Percentiles rank a stretch among this genome's conserved stretches.
Conservation (phyloP, 768 basidiomycete genomes). For the Leccinum boreale region DNA sequence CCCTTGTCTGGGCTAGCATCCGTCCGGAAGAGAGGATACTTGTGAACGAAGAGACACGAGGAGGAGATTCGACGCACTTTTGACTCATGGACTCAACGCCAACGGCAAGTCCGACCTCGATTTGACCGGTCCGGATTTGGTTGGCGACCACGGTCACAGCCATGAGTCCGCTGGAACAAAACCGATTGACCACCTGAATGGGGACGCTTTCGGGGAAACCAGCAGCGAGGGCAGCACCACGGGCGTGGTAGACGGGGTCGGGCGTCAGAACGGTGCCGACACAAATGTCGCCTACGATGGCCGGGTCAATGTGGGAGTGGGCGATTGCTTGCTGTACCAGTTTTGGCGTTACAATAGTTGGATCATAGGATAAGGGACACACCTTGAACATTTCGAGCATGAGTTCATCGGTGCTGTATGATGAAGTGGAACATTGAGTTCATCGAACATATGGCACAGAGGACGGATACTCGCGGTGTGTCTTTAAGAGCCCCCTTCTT, state of each 20-base stretch:
- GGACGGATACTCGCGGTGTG: slow-evolving; percentile 43
- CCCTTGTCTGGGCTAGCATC: slow-evolving; percentile 57
- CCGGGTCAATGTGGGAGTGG: slow-evolving; percentile 58
- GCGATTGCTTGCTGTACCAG: slow-evolving; percentile 51
- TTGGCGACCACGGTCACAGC: slow-evolving; percentile 75
- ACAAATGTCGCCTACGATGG: slow-evolving; percentile 70
- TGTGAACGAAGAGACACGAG: background rate
- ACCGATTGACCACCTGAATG: slow-evolving; percentile 71
- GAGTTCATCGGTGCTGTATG: slow-evolving; percentile 67
- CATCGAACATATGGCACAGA: background rate
- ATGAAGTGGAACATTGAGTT: slow-evolving; percentile 10
- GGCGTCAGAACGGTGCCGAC: slow-evolving; percentile 74
- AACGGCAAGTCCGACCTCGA: slow-evolving; percentile 74
- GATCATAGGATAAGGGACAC: background rate
- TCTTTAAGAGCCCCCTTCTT: slow-evolving; percentile 76
- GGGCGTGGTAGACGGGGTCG: slow-evolving; percentile 64
- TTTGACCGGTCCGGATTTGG: slow-evolving; percentile 73
- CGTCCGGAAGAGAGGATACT: background rate
- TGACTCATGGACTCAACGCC: slow-evolving; percentile 88
- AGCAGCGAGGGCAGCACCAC: slow-evolving; percentile 73
- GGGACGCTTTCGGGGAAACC: slow-evolving; percentile 79
- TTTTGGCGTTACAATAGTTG: background rate
- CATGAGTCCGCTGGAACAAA: slow-evolving; percentile 87
- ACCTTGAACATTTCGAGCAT: slow-evolving; percentile 82
- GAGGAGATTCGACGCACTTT: slow-evolving; percentile 43